Evolutionary conservation across 768 basidiomycete species (phyloP).

Genomic region (Tulasnella sp.): DNA sequence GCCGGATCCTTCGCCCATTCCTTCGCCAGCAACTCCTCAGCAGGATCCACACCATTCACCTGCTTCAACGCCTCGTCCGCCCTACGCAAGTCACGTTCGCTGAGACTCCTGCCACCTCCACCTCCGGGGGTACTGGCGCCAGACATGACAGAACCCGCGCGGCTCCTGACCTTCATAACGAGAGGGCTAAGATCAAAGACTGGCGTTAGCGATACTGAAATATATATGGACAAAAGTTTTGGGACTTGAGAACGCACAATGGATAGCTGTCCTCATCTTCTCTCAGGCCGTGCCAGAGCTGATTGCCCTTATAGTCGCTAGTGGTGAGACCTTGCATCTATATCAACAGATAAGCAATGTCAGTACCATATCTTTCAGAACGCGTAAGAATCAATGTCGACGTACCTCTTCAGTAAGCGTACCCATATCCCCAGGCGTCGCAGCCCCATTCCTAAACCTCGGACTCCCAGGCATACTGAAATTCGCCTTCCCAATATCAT

Average conservation of each 20-base stretch:
- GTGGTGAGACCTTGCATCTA: slow-evolving; percentile 83
- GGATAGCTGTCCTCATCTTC: slow-evolving; percentile 87
- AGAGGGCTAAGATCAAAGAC: slow-evolving; percentile 48
- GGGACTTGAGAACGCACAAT: slow-evolving; percentile 44
- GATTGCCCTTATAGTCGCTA: slow-evolving; percentile 70
- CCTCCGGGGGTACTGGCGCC: slow-evolving; percentile 81
- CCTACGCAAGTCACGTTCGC: slow-evolving; percentile 74
- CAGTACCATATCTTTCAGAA: no score
- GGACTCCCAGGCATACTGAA: slow-evolving; percentile 83
- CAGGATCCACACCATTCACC: slow-evolving; percentile 1
- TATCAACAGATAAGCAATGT: no score
- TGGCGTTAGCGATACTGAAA: background rate
- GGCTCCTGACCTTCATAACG: slow-evolving; percentile 81
- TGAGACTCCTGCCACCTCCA: slow-evolving; percentile 65
- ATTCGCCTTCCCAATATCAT: slow-evolving; percentile 33
- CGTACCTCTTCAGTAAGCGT: slow-evolving; percentile 75
- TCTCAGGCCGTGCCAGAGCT: slow-evolving; percentile 40
- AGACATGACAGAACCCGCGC: slow-evolving; percentile 63
- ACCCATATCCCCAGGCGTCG: slow-evolving; percentile 89
- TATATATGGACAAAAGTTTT: background rate
- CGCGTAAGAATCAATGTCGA: slow-evolving; percentile 16
- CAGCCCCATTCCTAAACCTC: slow-evolving; percentile 62
- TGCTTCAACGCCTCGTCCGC: slow-evolving; percentile 72
- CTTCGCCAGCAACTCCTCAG: no score
- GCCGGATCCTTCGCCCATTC: no score